These are phyloP conservation scores for Tuber brumale DNA, from an alignment of 495 filamentous ascomycete species.

Conservation along the genomic window DNA sequence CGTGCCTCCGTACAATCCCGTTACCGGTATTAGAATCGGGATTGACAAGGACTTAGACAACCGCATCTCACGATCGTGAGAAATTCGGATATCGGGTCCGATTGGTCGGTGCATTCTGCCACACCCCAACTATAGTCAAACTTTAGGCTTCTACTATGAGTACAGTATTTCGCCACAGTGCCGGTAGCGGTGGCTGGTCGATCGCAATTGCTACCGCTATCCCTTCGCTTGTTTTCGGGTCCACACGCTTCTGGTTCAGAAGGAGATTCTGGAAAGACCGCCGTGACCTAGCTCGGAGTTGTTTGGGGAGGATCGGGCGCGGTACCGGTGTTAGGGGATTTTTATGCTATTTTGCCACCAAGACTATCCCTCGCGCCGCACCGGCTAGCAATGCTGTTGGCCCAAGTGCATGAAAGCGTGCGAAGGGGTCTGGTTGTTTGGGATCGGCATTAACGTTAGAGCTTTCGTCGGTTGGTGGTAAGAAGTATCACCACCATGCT, in stretches of 20 bases:
- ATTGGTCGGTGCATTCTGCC: background rate
- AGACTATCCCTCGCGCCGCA: background rate
- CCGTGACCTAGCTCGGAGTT: background rate
- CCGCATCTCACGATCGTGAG: background rate
- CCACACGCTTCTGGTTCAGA: background rate
- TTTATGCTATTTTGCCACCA: background rate
- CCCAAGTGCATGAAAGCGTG: background rate
- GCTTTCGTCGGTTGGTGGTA: background rate
- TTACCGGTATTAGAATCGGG: background rate
- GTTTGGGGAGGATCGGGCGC: background rate
- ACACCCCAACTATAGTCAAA: background rate
- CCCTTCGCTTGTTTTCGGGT: background rate
- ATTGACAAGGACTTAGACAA: background rate
- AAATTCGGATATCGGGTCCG: background rate
- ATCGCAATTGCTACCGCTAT: background rate
- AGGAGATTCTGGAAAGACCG: background rate
- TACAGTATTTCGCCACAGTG: background rate
- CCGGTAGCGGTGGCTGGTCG: background rate
- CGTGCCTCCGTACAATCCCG: background rate
- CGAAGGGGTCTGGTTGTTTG: background rate
- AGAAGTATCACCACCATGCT: too few species aligned
- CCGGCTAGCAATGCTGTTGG: too few species aligned
- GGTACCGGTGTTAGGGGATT: background rate
- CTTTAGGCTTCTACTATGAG: background rate
- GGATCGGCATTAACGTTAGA: background rate